A percentile compares a stretch with the other conserved stretches of the same genome.
phyloP scores from a whole-genome alignment of 2,329 filamentous ascomycete species.

The Knufia fluminis region DNA sequence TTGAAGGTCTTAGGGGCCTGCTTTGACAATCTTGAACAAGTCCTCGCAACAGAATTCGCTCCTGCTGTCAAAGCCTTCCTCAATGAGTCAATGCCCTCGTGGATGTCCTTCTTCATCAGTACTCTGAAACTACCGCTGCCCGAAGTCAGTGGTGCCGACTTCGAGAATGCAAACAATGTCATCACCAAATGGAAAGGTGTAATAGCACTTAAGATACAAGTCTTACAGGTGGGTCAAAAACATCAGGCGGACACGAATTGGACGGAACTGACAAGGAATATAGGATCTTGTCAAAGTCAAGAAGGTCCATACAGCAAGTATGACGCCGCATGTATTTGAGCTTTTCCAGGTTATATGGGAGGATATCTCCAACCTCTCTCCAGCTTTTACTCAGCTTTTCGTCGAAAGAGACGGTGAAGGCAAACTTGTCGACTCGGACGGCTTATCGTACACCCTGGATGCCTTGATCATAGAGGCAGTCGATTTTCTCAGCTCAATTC shows the following conservation, averaged over 20 bases:
- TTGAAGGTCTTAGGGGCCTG: conserved; percentile 84
- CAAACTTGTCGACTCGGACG: conserved; percentile 68
- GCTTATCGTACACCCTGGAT: conserved; percentile 88
- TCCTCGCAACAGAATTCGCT: conserved; percentile 77
- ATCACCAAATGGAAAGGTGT: conserved; percentile 61
- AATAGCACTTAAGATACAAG: conserved; percentile 81
- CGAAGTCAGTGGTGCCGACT: conserved; percentile 37
- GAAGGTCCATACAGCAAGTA: conserved; percentile 67
- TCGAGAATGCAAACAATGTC: conserved; percentile 28
- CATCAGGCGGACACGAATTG: too few relatives aligned
- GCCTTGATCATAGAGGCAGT: conserved; percentile 89
- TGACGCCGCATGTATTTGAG: conserved; percentile 70
- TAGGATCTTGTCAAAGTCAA: conserved; percentile 83
- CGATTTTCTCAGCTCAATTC: conserved; percentile 85
- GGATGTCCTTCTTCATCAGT: conserved; percentile 82
- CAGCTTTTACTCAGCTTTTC: conserved; percentile 71
- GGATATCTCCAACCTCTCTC: conserved; percentile 66
- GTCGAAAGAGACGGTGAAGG: conserved; percentile 79
- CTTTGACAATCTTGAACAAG: conserved; percentile 93
- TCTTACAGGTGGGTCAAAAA: conserved; percentile 55
- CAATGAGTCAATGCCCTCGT: conserved; percentile 70
- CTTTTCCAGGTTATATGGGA: conserved; percentile 86
- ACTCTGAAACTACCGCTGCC: conserved; percentile 69
- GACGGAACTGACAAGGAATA: conserved; percentile 17
- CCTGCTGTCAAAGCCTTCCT: conserved; percentile 79